Evolutionary conservation across 2,329 filamentous ascomycete species (phyloP), one percentile per base, ranked within the genome.

Genomic region (Sporothrix dimorphospora): DNA sequence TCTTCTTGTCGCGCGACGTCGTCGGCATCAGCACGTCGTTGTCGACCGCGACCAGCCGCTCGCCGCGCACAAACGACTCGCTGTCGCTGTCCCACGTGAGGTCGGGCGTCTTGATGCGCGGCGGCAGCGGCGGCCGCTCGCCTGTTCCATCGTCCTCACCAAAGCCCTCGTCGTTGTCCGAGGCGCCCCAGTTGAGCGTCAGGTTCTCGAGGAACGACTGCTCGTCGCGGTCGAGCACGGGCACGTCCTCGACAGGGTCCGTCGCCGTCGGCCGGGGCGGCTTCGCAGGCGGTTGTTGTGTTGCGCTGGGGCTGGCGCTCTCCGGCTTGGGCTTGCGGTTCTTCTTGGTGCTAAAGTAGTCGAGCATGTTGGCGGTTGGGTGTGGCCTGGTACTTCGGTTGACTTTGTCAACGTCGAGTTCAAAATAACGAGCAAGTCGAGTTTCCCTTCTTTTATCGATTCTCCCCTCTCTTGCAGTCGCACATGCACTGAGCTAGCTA

Each of bases 281-380:
- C 14, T 66, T 66, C 9, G 42, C 42, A 14, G 63, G 63, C 8
- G 63, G 42, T 24, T 66, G 24, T 49, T 47, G 42, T 74, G 8
- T 79, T 45, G 38, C 47, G 74, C 27, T 78, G 9, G 45, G 11
- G 8, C 65, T 51, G 65, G 45, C 76, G 61, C 79, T 79, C 19
- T 80, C 80, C 73, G 69, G 73, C 30, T n/a, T 49, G 42, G 42
- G 45, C 19, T 67, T 67, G 81, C 90, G 90, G 77, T 85, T 81
- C 79, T 90, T 91, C 79, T 87, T 90, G 82, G 86, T 87, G 47
- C 84, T 81, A 75, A 91, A 86, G 79, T 88, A 90, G 79, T 91
- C 88, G 74, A 91, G 78, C 89, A 91, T 91, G 66, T 75, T 82
- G 77, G 65, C 63, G 74, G 70, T 42, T 71, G 24, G 19, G 65